phyloP scores from a whole-genome alignment of 176 grass and related monocot species.

The Paspalum vaginatum region DNA sequence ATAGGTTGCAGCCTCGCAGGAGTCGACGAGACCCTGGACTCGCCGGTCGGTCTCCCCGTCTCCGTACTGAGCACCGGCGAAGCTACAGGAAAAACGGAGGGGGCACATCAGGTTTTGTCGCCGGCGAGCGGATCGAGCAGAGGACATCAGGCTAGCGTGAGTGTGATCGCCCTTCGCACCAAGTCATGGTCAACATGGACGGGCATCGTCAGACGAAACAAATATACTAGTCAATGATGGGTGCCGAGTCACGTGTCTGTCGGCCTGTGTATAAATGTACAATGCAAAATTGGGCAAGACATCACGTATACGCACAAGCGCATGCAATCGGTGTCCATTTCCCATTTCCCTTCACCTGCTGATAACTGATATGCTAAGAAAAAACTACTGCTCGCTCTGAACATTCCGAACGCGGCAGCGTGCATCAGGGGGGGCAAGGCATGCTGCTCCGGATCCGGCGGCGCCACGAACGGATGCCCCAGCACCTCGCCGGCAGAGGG shows the following conservation, averaged over 20 bases:
- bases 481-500: constrained; percentile 45
- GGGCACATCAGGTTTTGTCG: too few species aligned
- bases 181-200: too few species aligned
- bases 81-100: too few species aligned
- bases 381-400: neutral
- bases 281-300: neutral
- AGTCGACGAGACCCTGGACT: neutral
- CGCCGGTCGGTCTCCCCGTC: too few species aligned
- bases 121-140: too few species aligned
- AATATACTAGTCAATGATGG: constrained; percentile 15
- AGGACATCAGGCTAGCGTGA: too few species aligned
- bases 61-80: too few species aligned
- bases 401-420: neutral
- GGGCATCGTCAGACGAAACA: neutral
- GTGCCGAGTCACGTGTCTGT: neutral
- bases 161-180: too few species aligned
- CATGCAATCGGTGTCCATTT: too few species aligned
- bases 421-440: neutral
- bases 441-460: neutral
- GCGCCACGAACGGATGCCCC: constrained; percentile 46
- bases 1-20: neutral
- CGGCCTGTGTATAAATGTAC: neutral
- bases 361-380: too few species aligned
- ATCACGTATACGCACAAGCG: too few species aligned
- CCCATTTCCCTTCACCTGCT: too few species aligned